Evolutionary conservation across 768 basidiomycete genomes (phyloP), one percentile per base, ranked within the genome.

Genomic region (Lactifluus hygrophoroides): DNA sequence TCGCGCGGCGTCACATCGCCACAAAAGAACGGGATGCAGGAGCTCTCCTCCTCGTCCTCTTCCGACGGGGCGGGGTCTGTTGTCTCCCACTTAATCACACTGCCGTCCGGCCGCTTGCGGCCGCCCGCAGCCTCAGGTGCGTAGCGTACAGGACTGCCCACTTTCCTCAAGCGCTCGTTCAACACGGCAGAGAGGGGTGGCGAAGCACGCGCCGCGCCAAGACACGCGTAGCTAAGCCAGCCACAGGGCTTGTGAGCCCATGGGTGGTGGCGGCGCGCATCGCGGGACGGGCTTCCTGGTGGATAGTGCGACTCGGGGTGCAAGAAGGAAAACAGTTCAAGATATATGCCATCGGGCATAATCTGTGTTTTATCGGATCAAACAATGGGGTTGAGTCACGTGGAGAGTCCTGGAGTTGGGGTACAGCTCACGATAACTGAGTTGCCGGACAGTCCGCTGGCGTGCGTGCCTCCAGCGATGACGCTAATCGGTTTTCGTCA

Each of bases 321-420:
- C 1, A 76, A 80, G 72, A 88, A 89, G 17, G 79, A 76, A 64
- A 89, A 79, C 32, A 89, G 77, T 66, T 89, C 87, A 46, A 89
- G 72, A 67, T 88, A 89, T 16, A 73, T 72, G 14, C 80, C 79
- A 57, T 86, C 84, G 28, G 69, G 68, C 23, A 87, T 69, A 43
- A 83, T 67, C 81, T 83, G 37, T n/a, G 25, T 10, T 61, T 54
- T 50, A 2, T 13, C 37, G 27, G 21, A 38, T 32, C 23, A 17
- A 25, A 23, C 44, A 14, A 34, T 19, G 35, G 35, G 32, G 32
- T 32, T 19, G 7, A 13, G n/a, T n/a, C n/a, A 9, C 19, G 11
- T 40, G 1, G 37, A 51, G 27, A 38, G 45, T 19, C 23, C 37
- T 68, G 16, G 13, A 9, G 40, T 9, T 16, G 9, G 44, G 5